These are phyloP conservation scores for Trichosporon faecale DNA, from an alignment of 1,284 basidiomycete species.

Conservation along the genomic window DNA sequence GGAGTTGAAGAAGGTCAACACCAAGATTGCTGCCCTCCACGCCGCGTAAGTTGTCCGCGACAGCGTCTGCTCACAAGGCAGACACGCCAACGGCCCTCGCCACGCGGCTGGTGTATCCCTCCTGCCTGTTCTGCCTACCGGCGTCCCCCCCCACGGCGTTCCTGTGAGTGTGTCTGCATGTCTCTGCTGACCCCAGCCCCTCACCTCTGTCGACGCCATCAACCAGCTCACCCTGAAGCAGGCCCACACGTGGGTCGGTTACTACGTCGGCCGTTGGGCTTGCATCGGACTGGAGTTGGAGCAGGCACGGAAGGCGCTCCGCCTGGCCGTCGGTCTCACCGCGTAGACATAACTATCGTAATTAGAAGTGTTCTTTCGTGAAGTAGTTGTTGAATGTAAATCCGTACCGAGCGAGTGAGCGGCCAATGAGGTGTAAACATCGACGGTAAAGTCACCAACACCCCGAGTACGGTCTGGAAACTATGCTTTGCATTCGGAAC, in stretches of 20 bases:
- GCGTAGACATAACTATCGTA: too few species aligned
- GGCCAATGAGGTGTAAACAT: too few species aligned
- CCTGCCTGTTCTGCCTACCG: slow-evolving; percentile 8
- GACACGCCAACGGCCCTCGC: slow-evolving; percentile 12
- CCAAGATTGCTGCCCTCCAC: slow-evolving; percentile 1
- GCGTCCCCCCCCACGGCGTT: not conserved
- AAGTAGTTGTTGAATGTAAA: not conserved
- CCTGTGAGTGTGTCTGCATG: not conserved
- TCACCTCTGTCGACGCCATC: slow-evolving; percentile 8
- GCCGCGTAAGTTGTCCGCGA: not conserved
- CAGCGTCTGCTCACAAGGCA: not conserved
- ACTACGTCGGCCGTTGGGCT: slow-evolving; percentile 11
- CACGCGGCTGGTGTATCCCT: not conserved
- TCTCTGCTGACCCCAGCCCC: not conserved
- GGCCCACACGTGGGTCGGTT: slow-evolving; percentile 8
- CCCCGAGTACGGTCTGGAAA: too few species aligned
- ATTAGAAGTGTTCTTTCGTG: not conserved
- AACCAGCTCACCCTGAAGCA: not conserved
- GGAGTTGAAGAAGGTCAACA: not conserved
- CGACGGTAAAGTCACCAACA: too few species aligned
- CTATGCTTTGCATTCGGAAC: not conserved
- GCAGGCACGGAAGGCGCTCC: not conserved
- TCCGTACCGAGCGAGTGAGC: not conserved
- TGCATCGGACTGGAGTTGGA: not conserved
- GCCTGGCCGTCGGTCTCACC: slow-evolving; percentile 6